phyloP scores from a whole-genome alignment of 2,329 filamentous ascomycete species.

The Trichoderma lentiforme region DNA sequence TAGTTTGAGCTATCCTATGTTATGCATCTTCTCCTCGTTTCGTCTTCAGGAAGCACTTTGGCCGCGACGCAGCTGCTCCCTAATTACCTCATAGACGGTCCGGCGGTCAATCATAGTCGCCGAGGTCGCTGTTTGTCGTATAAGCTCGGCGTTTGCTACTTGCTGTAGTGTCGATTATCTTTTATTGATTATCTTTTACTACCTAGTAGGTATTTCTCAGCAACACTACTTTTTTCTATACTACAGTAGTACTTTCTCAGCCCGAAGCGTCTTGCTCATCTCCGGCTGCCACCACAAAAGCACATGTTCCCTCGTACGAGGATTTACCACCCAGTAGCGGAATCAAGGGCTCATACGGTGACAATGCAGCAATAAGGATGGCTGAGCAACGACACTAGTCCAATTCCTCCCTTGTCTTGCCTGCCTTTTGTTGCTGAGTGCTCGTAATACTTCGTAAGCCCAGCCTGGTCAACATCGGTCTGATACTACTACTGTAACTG shows the following conservation, averaged over 20 bases:
- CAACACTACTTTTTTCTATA: neutral
- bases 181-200: neutral
- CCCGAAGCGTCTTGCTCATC: neutral
- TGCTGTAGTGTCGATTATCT: neutral
- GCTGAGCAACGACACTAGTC: constrained; percentile 1
- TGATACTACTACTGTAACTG: neutral
- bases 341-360: neutral
- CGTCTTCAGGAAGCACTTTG: neutral
- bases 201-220: neutral
- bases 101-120: constrained; percentile 10
- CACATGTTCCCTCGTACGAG: constrained; percentile 9
- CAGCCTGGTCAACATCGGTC: neutral
- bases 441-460: neutral
- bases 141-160: neutral
- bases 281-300: neutral
- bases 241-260: neutral
- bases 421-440: neutral
- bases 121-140: neutral
- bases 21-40: neutral
- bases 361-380: neutral
- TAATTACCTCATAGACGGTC: constrained; percentile 21
- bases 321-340: constrained; percentile 7
- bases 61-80: neutral
- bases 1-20: neutral
- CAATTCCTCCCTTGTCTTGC: neutral